Conservation (phyloP, 2,329 filamentous ascomycete species). For the Colletotrichum spaethianum region DNA sequence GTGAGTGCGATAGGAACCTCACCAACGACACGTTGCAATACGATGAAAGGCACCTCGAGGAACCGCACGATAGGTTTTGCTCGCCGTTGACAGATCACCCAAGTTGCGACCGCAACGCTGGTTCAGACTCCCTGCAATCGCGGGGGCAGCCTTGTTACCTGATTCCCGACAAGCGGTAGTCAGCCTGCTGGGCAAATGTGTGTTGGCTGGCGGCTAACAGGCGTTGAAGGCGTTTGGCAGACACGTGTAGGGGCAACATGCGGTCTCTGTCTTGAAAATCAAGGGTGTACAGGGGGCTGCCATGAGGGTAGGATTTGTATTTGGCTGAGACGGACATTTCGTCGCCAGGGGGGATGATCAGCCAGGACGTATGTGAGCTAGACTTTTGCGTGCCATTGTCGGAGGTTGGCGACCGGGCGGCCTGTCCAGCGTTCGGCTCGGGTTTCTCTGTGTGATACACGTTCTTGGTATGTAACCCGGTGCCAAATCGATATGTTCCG, state of each 20-base stretch:
- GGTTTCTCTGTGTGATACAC: background rate
- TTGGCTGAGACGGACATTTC: background rate
- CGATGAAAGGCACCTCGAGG: background rate
- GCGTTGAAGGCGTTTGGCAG: slow-evolving; percentile 1
- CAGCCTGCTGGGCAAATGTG: background rate
- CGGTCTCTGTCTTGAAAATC: background rate
- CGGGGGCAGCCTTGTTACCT: background rate
- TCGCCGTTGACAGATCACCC: background rate
- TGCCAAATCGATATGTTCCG: background rate
- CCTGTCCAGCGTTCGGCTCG: background rate
- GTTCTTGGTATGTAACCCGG: background rate
- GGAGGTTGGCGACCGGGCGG: background rate
- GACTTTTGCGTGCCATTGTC: background rate
- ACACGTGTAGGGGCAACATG: background rate
- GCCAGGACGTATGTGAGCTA: background rate
- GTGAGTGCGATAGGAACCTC: background rate
- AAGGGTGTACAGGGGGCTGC: background rate
- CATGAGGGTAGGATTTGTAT: background rate
- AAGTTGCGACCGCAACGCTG: background rate
- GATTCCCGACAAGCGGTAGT: background rate
- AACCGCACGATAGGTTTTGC: background rate
- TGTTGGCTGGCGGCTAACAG: background rate
- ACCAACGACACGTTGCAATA: background rate
- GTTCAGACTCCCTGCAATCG: background rate
- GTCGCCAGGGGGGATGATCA: background rate